Base-by-base conservation (phyloP, 2,329 filamentous ascomycete genomes). In the Xylariales sp. region DNA sequence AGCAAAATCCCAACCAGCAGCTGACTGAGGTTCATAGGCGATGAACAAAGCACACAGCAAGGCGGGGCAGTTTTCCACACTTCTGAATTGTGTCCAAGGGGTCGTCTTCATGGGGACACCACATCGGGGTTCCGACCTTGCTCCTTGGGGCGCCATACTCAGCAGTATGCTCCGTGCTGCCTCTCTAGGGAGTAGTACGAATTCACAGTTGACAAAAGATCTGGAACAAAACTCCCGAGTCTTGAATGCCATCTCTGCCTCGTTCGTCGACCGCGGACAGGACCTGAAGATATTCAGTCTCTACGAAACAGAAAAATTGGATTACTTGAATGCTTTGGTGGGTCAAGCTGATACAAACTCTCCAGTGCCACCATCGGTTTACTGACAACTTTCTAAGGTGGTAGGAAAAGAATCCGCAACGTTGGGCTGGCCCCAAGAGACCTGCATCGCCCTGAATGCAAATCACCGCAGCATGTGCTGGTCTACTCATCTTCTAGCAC, bases 91-190 rank as follows among this genome's bases (percentile, higher is more conserved):
- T n/a, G n/a, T n/a, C n/a, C n/a, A n/a, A n/a, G n/a, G 1, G 48
- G 40, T 56, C 18, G 46, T 41, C 7, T 57, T 56, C 37, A 53
- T 57, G 10, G 52, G 53, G 8, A 57, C 53, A 1, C 53, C 54
- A 20, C 54, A 57, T 40, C 47, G 45, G 35, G 53, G 54, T 7
- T 46, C 47, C 18, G 39, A 51, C 24, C 31, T 48, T 20, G 53
- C 46, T 3, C 28, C 18, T 16, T 16, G 45, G 4, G 45, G 52
- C 12, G 47, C 46, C 24, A 38, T 53, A n/a, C 37, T 47, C 22
- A 48, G 49, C 14, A 50, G 47, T 28, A 43, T 51, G 12, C 45
- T 48, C 20, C 48, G 46, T 27, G 38, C 43, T 6, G n/a, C n/a
- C n/a, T 29, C 50, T 22, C 35, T 49, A 15, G 40, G 47, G 16